phyloP scores from a whole-genome alignment of 306 rosid genomes.

The Begonia loranthoides region DNA sequence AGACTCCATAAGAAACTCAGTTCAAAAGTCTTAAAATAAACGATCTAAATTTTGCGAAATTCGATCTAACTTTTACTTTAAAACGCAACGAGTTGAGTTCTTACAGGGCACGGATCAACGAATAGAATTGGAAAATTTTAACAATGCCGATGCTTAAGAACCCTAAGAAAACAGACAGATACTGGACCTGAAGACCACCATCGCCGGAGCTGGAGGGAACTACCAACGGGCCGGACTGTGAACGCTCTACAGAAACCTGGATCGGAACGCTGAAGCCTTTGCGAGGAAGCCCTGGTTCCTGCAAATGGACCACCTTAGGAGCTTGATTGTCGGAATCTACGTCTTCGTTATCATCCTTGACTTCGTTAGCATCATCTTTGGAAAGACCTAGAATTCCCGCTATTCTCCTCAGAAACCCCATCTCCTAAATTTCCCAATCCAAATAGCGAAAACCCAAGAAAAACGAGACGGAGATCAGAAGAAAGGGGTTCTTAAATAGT shows the following conservation, averaged over 20 bases:
- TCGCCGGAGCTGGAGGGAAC: slow-evolving; percentile 43
- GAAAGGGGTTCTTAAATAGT: no score
- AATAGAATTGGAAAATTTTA: no score
- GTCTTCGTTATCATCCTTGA: slow-evolving; percentile 29
- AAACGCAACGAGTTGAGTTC: no score
- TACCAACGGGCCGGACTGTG: slow-evolving; percentile 45
- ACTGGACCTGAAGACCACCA: slow-evolving; percentile 71
- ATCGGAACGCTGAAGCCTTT: slow-evolving; percentile 61
- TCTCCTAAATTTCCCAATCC: slow-evolving; percentile 11
- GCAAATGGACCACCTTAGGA: slow-evolving; percentile 19
- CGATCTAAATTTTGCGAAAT: no score
- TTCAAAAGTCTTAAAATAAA: no score
- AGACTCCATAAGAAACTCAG: no score
- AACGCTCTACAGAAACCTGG: slow-evolving; percentile 52
- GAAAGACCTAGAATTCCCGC: slow-evolving; percentile 46
- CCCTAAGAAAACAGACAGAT: neutral
- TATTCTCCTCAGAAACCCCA: slow-evolving; percentile 41
- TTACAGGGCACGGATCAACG: no score
- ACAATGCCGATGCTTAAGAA: no score
- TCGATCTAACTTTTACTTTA: no score
- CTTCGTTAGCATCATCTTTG: slow-evolving; percentile 40
- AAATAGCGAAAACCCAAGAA: no score
- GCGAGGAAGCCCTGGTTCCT: slow-evolving; percentile 43
- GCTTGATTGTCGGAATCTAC: slow-evolving; percentile 23
- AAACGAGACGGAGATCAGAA: no score